Evolutionary conservation across 169 alveolate genomes (phyloP), one percentile per base, ranked within the genome.

Genomic region (Plasmodium coatneyi): DNA sequence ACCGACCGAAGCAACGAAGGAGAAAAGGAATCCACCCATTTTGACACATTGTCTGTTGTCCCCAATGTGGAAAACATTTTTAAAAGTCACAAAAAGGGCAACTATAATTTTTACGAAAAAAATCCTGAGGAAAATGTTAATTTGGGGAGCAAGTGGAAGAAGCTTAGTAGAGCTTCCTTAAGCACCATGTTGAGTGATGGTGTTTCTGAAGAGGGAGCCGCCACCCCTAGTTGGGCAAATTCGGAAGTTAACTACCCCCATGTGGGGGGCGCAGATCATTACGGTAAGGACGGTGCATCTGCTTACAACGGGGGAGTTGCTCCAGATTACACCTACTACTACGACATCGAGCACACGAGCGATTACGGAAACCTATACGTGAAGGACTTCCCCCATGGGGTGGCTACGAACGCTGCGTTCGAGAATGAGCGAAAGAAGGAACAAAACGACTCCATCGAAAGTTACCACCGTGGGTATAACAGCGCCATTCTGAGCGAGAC

Each of bases 401-500:
- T 46, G 56, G n/a, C 5, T 16, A n/a, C 56, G n/a, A 10, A 46
- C 56, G 3, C 10, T 12, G 56, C 56, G 5, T 46, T 46, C n/a
- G 56, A 46, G n/a, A 10, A 46, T 46, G 56, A 46, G 56, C 56
- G 56, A 46, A 46, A 46, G 56, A 46, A 46, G 56, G 56, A 1
- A 46, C 56, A 46, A 12, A 46, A 46, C n/a, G 56, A 46, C n/a
- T 46, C 56, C n/a, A 46, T 46, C n/a, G 56, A 46, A 46, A 46
- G 56, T 46, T 46, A 46, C 56, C 56, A 46, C 56, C 56, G 56
- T 3, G 56, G 56, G 2, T 46, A 46, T n/a, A 46, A 46, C 56
- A 80, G 60, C 32, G 41, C n/a, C 60, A 30, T 80, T 41, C 25
- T 80, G 39, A 80, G 60, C 34, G 86, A 80, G n/a, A 22, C 22